Evolutionary conservation across 768 basidiomycete species (phyloP).

Genomic region (Trametes gibbosa): DNA sequence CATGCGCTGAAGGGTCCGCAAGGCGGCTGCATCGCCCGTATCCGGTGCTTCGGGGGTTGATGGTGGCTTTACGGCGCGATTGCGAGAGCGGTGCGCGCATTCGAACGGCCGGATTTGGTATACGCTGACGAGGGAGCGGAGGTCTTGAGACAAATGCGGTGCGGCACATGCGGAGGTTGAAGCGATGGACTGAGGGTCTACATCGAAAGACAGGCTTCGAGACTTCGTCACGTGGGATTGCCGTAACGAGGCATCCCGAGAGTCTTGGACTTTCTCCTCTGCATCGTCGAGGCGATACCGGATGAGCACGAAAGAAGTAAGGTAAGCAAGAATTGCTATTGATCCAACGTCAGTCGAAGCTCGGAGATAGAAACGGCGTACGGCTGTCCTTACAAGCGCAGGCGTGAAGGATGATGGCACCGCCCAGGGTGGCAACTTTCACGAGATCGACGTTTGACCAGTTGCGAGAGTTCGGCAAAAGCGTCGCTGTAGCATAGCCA

Average conservation of each 20-base stretch:
- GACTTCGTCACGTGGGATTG: neutral
- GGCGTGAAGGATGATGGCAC: constrained; percentile 38
- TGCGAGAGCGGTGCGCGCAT: neutral
- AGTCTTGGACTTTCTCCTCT: constrained; percentile 21
- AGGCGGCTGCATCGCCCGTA: neutral
- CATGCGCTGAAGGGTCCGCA: constrained; percentile 10
- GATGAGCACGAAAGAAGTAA: constrained; percentile 54
- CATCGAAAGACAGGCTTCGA: too few relatives aligned
- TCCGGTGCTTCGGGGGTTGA: neutral
- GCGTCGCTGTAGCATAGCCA: constrained; percentile 11
- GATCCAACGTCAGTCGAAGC: neutral
- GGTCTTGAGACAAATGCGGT: neutral
- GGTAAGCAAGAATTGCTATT: constrained; percentile 46
- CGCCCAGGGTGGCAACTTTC: constrained; percentile 13
- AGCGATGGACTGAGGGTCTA: too few relatives aligned
- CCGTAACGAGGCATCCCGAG: neutral
- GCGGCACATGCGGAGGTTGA: neutral
- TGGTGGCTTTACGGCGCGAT: neutral
- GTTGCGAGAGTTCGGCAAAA: constrained; percentile 24
- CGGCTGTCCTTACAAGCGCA: constrained; percentile 49
- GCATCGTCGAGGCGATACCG: constrained; percentile 55
- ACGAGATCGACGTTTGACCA: constrained; percentile 16
- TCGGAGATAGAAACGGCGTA: neutral
- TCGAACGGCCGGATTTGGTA: constrained; percentile 20
- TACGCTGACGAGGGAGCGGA: constrained; percentile 22